Conservation (phyloP, 129 eudicot species). For the Sambucus nigra region DNA sequence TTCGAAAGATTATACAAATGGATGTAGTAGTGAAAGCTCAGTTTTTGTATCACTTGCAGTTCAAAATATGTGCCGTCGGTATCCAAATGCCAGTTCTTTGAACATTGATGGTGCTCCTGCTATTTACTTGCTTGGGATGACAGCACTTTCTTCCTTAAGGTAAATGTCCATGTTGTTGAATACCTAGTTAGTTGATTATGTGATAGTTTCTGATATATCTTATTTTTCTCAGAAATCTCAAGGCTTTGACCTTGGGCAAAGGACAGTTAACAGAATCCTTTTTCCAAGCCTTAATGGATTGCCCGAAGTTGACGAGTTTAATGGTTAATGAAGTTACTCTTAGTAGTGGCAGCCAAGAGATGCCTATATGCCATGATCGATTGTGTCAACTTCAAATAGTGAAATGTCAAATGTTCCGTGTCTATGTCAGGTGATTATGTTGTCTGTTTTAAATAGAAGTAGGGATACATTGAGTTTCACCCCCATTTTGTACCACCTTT, state of each 20-base stretch:
- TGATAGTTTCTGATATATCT: conserved; percentile 15
- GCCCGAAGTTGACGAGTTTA: conserved; percentile 64
- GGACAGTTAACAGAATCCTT: conserved; percentile 79
- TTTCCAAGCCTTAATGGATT: conserved; percentile 67
- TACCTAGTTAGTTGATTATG: background rate
- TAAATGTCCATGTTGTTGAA: conserved; percentile 10
- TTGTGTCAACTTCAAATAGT: conserved; percentile 68
- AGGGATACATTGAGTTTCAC: too few species aligned
- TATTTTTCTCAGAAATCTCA: conserved; percentile 58
- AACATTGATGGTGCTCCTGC: conserved; percentile 59
- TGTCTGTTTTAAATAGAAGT: too few species aligned
- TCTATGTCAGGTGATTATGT: conserved; percentile 63
- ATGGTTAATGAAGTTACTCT: conserved; percentile 73
- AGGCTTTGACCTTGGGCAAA: conserved; percentile 69
- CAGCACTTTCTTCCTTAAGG: conserved; percentile 66
- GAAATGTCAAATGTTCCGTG: conserved; percentile 80
- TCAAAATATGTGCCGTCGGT: conserved; percentile 88
- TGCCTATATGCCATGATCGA: conserved; percentile 63
- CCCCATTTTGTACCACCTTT: too few species aligned
- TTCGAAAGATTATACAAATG: background rate
- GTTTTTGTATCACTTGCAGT: conserved; percentile 33
- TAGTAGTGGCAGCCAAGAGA: conserved; percentile 85
- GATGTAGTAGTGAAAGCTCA: conserved; percentile 7
- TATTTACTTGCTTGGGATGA: conserved; percentile 66
- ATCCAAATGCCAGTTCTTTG: conserved; percentile 76